Percentiles rank a stretch among this genome's conserved stretches.
These are phyloP conservation scores for Epichloe sibirici DNA, from an alignment of 2,329 filamentous ascomycete species.

Conservation along the genomic window DNA sequence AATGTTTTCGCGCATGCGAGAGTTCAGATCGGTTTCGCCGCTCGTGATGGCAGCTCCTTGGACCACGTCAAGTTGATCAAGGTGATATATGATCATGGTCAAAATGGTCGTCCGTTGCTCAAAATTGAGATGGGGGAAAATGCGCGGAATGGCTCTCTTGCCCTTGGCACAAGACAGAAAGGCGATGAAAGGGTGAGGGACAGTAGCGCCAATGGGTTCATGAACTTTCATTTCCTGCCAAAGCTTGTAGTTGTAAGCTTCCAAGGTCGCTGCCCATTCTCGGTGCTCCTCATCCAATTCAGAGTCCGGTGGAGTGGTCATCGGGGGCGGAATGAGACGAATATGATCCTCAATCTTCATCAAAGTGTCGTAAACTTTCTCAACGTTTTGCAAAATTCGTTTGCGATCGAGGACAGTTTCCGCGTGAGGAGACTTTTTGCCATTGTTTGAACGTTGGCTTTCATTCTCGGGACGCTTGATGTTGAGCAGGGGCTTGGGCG, in stretches of 20 bases:
- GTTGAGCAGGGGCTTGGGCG: conserved; percentile 85
- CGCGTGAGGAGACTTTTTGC: conserved; percentile 26
- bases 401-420: conserved; percentile 61
- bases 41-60: conserved; percentile 63
- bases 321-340: conserved; percentile 56
- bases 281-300: conserved; percentile 62
- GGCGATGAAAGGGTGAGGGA: conserved; percentile 86
- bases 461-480: conserved; percentile 78
- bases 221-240: conserved; percentile 87
- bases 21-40: conserved; percentile 60
- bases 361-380: conserved; percentile 73
- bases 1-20: conserved; percentile 76
- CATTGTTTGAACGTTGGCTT: conserved; percentile 36
- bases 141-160: conserved; percentile 87
- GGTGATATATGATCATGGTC: conserved; percentile 88
- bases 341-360: conserved; percentile 95
- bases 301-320: conserved; percentile 45
- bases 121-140: conserved; percentile 81
- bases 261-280: conserved; percentile 53
- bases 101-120: conserved; percentile 91
- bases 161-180: conserved; percentile 92
- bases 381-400: conserved; percentile 72
- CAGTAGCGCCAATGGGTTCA: conserved; percentile 70
- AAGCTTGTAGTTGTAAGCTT: conserved; percentile 63
- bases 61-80: conserved; percentile 86